A percentile compares a stretch with the other conserved stretches of the same genome.
phyloP scores from a whole-genome alignment of 1,284 basidiomycete species.

The Moesziomyces sp. region DNA sequence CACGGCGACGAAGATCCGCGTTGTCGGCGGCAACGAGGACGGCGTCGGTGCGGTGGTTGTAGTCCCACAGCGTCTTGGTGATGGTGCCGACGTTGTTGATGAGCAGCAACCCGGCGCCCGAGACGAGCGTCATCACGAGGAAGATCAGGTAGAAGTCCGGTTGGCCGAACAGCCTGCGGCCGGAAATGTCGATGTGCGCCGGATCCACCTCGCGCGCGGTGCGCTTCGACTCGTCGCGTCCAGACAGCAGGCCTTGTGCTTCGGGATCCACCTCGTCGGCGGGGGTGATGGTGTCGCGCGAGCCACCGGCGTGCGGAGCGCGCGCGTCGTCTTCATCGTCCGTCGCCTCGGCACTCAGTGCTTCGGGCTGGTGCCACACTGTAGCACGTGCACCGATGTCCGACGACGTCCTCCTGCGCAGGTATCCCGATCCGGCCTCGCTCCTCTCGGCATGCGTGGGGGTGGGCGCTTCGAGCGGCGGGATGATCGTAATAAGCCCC shows the following conservation, averaged over 20 bases:
- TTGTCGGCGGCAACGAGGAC: constrained; percentile 22
- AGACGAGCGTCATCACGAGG: constrained; percentile 78
- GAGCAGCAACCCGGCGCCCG: constrained; percentile 89
- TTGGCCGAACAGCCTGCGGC: constrained; percentile 71
- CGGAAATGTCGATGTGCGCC: constrained; percentile 70
- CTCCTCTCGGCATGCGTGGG: background rate
- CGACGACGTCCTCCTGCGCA: constrained; percentile 44
- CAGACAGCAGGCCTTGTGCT: constrained; percentile 24
- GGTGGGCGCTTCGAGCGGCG: constrained; percentile 61
- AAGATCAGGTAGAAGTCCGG: constrained; percentile 82
- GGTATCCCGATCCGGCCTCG: background rate
- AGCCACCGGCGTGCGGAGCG: background rate
- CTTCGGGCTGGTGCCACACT: constrained; percentile 40
- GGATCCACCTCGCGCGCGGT: constrained; percentile 4
- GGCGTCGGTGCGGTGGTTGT: constrained; percentile 70
- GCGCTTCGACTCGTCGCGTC: constrained; percentile 30
- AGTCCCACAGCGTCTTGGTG: constrained; percentile 82
- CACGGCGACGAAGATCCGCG: constrained; percentile 1
- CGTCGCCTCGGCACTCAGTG: constrained; percentile 20
- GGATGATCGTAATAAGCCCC: constrained; percentile 75
- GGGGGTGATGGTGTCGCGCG: background rate
- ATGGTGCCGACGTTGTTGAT: constrained; percentile 97
- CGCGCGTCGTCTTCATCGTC: constrained; percentile 29
- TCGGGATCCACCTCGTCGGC: constrained; percentile 21
- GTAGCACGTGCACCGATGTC: constrained; percentile 55